Conservation (phyloP, 768 basidiomycete species). For the Hygrocybe punicea region DNA sequence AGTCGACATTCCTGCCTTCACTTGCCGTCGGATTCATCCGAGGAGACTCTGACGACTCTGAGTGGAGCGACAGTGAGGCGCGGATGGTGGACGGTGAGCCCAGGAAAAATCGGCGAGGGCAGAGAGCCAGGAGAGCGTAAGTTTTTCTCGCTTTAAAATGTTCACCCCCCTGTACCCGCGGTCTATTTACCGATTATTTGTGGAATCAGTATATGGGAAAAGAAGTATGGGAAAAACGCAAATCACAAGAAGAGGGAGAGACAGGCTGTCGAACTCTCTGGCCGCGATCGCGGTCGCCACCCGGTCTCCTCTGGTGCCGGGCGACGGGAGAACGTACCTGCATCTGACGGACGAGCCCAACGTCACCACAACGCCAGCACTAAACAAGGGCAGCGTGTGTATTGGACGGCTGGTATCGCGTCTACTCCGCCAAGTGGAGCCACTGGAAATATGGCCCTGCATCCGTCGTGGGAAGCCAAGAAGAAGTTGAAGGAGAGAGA, state of each 20-base stretch:
- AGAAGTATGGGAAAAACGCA: slow-evolving; percentile 86
- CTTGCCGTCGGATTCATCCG: slow-evolving; percentile 81
- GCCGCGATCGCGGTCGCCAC: background rate
- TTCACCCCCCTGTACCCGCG: background rate
- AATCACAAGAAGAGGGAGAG: slow-evolving; percentile 81
- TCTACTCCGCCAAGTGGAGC: too few relatives aligned
- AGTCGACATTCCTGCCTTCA: slow-evolving; percentile 80
- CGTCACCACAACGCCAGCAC: too few relatives aligned
- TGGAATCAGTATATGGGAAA: slow-evolving; percentile 88
- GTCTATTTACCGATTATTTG: slow-evolving; percentile 7
- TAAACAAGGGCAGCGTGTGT: too few relatives aligned
- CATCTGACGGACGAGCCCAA: too few relatives aligned
- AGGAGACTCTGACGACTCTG: slow-evolving; percentile 76
- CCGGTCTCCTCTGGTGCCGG: background rate
- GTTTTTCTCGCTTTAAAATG: slow-evolving; percentile 25
- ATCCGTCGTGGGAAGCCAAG: slow-evolving; percentile 98
- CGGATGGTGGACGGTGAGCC: slow-evolving; percentile 47
- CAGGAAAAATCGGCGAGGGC: slow-evolving; percentile 88
- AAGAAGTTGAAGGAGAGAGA: slow-evolving; percentile 70
- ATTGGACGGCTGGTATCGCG: too few relatives aligned
- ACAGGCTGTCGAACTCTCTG: slow-evolving; percentile 12
- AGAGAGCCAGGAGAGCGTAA: slow-evolving; percentile 91
- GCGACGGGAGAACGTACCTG: background rate
- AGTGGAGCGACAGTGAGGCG: slow-evolving; percentile 65
- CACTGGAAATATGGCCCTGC: slow-evolving; percentile 43